Conservation (phyloP, 2,329 filamentous ascomycete species). For the Simplicillium sp. region DNA sequence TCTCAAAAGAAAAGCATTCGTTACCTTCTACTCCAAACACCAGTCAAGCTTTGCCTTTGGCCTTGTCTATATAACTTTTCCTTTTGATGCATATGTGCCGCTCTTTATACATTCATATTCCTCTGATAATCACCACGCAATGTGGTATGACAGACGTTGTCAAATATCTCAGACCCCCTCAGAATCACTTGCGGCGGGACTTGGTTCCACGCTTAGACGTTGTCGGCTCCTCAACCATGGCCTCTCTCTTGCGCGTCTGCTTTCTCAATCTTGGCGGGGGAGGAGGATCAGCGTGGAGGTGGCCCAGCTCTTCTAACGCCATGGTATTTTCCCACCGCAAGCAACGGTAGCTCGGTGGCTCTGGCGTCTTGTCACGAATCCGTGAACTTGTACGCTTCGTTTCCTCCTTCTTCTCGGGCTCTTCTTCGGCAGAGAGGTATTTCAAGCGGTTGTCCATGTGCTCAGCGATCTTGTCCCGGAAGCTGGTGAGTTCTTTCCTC, state of each 20-base stretch:
- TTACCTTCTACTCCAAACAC: no score
- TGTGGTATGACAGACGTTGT: no score
- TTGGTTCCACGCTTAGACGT: no score
- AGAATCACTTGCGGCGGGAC: no score
- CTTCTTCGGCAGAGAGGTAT: constrained; percentile 44
- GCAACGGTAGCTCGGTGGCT: constrained; percentile 38
- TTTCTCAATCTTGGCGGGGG: constrained; percentile 41
- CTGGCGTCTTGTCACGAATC: constrained; percentile 35
- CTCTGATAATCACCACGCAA: no score
- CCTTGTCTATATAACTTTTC: no score
- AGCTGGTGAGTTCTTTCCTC: constrained; percentile 73
- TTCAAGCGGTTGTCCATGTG: constrained; percentile 73
- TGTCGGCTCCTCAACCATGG: constrained; percentile 15
- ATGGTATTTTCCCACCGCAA: constrained; percentile 47
- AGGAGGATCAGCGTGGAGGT: constrained; percentile 46
- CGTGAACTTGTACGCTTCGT: constrained; percentile 34
- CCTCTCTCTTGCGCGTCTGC: constrained; percentile 41
- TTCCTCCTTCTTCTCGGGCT: constrained; percentile 27
- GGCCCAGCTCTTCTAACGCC: constrained; percentile 46
- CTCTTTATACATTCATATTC: no score
- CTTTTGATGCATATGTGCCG: no score
- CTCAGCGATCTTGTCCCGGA: constrained; percentile 63
- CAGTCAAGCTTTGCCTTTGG: no score
- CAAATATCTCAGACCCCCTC: no score
- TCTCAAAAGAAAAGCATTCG: no score